phyloP scores from a whole-genome alignment of 2,329 filamentous ascomycete genomes.

The Cucurbitaria berberidis region DNA sequence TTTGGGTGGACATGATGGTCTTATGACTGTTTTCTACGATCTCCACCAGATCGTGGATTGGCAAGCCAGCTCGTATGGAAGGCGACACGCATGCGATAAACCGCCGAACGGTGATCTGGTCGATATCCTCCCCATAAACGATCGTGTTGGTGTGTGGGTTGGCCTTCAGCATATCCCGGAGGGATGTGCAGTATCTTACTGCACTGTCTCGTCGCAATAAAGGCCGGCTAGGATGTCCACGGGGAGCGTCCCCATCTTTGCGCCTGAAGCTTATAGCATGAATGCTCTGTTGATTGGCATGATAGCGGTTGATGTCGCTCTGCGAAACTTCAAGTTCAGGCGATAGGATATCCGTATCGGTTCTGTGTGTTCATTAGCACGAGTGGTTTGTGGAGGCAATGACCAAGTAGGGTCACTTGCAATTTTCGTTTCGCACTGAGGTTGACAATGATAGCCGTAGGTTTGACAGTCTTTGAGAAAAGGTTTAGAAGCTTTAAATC shows the following conservation, averaged over 20 bases:
- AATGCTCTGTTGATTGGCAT: conserved; percentile 1
- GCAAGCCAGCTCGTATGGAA: not conserved
- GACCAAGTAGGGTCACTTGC: not conserved
- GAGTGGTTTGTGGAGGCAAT: not conserved
- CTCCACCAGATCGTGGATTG: conserved; percentile 3
- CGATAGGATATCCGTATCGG: not conserved
- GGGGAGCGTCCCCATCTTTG: not conserved
- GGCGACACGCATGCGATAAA: conserved; percentile 8
- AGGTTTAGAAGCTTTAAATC: not conserved
- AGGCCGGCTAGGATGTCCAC: not conserved
- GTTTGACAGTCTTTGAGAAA: not conserved
- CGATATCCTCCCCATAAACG: conserved; percentile 1
- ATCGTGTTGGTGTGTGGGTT: not conserved
- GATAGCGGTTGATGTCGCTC: not conserved
- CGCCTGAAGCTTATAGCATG: not conserved
- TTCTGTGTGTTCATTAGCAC: not conserved
- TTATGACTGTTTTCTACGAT: not conserved
- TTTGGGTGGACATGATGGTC: not conserved
- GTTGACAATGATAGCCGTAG: not conserved
- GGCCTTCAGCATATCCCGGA: not conserved
- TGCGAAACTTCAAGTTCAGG: not conserved
- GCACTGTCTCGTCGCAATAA: not conserved
- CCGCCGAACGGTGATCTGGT: not conserved
- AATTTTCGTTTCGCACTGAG: not conserved
- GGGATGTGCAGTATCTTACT: not conserved